phyloP scores from a whole-genome alignment of 2,329 filamentous ascomycete genomes.

The Xylaria arbuscula region DNA sequence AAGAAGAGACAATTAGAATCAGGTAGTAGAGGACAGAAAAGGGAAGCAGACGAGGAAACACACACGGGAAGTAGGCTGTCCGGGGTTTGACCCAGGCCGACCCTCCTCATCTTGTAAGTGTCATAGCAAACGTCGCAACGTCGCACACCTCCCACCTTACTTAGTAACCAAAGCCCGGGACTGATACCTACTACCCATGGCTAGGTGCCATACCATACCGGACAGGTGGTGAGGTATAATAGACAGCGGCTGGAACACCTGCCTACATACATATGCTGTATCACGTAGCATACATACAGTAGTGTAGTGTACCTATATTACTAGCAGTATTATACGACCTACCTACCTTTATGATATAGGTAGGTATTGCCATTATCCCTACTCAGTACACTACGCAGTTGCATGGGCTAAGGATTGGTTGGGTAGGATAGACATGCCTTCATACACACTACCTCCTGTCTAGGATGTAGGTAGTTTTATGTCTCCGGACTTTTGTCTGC shows the following conservation, averaged over 20 bases:
- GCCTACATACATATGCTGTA: not conserved
- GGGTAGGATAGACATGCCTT: conserved; percentile 1
- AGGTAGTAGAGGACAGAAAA: not conserved
- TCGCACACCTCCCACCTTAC: not conserved
- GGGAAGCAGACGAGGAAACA: not conserved
- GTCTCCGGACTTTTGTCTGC: conserved; percentile 8
- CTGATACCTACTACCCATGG: not conserved
- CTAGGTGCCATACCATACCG: not conserved
- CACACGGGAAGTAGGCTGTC: not conserved
- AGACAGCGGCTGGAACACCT: not conserved
- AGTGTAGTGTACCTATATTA: not conserved
- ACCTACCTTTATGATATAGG: too few relatives aligned
- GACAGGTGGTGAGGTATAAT: not conserved
- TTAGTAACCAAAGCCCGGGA: not conserved
- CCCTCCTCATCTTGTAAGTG: conserved; percentile 13
- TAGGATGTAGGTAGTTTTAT: too few relatives aligned
- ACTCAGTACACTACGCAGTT: not conserved
- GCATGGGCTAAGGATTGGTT: conserved; percentile 6
- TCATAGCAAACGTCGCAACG: conserved; percentile 10
- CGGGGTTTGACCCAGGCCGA: conserved; percentile 5
- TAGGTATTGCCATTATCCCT: not conserved
- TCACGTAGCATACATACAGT: not conserved
- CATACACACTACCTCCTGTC: not conserved
- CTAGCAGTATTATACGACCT: not conserved
- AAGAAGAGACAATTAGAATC: not conserved